Conservation (phyloP, 1,284 basidiomycete species). For the Cutaneotrichosporon mucoides region DNA sequence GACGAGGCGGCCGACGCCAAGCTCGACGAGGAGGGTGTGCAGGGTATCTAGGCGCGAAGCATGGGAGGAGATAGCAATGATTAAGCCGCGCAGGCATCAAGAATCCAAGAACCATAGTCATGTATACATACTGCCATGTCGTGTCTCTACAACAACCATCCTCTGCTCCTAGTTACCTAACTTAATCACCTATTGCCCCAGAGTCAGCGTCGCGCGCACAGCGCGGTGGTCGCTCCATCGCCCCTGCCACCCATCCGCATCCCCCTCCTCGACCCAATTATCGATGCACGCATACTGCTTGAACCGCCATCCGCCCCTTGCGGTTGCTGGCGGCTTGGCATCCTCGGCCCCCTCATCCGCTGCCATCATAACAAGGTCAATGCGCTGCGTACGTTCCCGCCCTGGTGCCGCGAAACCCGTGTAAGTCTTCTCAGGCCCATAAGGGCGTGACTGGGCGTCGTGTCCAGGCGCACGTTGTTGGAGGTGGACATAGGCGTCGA, state of each 20-base stretch:
- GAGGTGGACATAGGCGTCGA: slow-evolving; percentile 34
- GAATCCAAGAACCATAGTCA: no score
- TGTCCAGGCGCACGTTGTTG: slow-evolving; percentile 6
- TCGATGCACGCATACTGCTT: slow-evolving; percentile 37
- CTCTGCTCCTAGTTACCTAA: no score
- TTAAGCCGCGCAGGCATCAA: no score
- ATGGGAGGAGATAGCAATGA: no score
- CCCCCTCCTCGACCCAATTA: slow-evolving; percentile 39
- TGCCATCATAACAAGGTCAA: slow-evolving; percentile 44
- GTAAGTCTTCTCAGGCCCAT: slow-evolving; percentile 36
- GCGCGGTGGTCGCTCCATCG: slow-evolving; percentile 46
- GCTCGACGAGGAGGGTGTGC: slow-evolving; percentile 14
- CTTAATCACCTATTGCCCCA: no score
- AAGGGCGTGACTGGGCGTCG: slow-evolving; percentile 26
- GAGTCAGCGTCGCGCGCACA: slow-evolving; percentile 27
- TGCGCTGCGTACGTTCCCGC: slow-evolving; percentile 21
- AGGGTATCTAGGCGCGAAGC: background rate
- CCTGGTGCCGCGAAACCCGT: slow-evolving; percentile 38
- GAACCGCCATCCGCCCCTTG: slow-evolving; percentile 28
- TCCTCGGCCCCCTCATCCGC: slow-evolving; percentile 4
- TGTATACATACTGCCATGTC: no score
- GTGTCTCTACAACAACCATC: no score
- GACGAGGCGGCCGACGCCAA: slow-evolving; percentile 35
- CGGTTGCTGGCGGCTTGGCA: background rate
- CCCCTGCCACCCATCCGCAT: slow-evolving; percentile 35